Percentiles rank a stretch among this genome's conserved stretches.
phyloP scores from a whole-genome alignment of 331 rosid species.

The Rhamnella rubrinervis region DNA sequence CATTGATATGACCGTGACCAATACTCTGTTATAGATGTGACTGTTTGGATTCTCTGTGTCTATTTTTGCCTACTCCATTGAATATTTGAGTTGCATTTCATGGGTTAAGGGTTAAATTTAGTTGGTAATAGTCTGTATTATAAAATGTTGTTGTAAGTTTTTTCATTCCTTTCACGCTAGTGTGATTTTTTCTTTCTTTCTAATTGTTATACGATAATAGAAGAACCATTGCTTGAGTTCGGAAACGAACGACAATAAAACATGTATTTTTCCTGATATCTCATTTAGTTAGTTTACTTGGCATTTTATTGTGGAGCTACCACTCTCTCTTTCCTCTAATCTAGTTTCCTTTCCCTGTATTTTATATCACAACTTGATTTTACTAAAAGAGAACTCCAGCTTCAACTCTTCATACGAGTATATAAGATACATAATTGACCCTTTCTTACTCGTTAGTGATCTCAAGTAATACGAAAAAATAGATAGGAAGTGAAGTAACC shows the following conservation, averaged over 20 bases:
- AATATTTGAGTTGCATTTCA: constrained; percentile 31
- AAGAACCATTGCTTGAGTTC: neutral
- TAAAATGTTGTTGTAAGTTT: constrained; percentile 5
- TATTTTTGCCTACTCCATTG: constrained; percentile 22
- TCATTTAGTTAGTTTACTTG: neutral
- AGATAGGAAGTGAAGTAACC: too few species aligned
- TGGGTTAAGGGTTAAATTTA: constrained; percentile 27
- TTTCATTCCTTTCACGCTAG: neutral
- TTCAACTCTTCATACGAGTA: too few species aligned
- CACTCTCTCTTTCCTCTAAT: too few species aligned
- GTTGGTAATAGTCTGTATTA: constrained; percentile 22
- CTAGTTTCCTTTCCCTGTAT: too few species aligned
- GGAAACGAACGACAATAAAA: too few species aligned
- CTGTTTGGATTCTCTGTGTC: constrained; percentile 16
- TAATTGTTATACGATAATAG: constrained; percentile 17
- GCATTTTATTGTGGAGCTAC: neutral
- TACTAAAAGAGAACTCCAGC: too few species aligned
- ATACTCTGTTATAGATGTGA: constrained; percentile 24
- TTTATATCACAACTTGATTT: too few species aligned
- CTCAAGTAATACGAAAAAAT: too few species aligned
- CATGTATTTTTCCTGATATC: too few species aligned
- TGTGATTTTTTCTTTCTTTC: neutral
- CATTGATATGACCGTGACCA: constrained; percentile 15
- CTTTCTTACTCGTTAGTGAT: too few species aligned
- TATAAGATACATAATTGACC: too few species aligned